Evolutionary conservation across 2,329 filamentous ascomycete species (phyloP), one percentile per base, ranked within the genome.

Genomic region (Trichoderma sp.): DNA sequence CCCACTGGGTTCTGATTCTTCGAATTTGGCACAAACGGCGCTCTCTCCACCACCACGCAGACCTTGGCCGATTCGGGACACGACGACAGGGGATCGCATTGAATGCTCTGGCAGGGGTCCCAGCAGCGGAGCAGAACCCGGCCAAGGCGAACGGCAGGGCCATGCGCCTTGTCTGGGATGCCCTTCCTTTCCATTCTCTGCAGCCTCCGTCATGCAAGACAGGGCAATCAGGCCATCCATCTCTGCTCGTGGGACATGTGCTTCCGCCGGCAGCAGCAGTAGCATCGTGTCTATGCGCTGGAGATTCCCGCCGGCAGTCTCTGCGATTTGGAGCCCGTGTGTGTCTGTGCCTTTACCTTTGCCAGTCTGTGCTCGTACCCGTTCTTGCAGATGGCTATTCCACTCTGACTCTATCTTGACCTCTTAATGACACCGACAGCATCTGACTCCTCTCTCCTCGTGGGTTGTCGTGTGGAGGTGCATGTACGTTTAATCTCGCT

Each of bases 191-290:
- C 45, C 50, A 38, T 60, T 71, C 50, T 66, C 35, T 66, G 63
- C 59, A 72, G 69, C 31, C 69, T 72, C 69, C 69, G 69, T 35
- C 59, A 72, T 64, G 69, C 69, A 72, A n/a, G 62, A 56, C 68
- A 45, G 29, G 56, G 56, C 56, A 71, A 64, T 72, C 69, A 72
- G 59, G 69, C 69, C 69, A 63, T 72, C 53, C 21, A 60, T 35
- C 67, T 29, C 21, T 33, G 29, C 66, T 41, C 67, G 21, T 27
- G 31, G 31, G 53, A 45, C 53, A 60, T 71, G 64, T 53, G 64
- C 64, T 50, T 56, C 50, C 50, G 50, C 50, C 50, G 50, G 50
- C 50, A 14, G 29, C 59, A 21, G 59, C 60, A 31, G 31, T 35
- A 35, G 60, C 60, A 63, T 35, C 60, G 21, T 41, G 62, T 21